Evolutionary conservation across 179 eudicot genomes (phyloP), one percentile per base, ranked within the genome.

Genomic region (Vitellaria paradoxa): DNA sequence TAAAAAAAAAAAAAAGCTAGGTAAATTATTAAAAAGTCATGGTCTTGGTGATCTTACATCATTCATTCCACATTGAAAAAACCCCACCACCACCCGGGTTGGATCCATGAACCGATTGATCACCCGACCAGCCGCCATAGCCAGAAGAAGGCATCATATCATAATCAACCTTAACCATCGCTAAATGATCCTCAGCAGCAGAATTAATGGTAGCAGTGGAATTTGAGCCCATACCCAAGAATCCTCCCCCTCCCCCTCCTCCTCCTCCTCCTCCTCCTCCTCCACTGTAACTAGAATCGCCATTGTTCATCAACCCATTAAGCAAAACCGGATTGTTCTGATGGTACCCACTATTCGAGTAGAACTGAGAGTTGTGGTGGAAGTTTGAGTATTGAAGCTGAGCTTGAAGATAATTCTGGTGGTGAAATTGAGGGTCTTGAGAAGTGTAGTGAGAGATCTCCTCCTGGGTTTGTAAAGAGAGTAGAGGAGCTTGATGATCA

Each of bases 281-380:
- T 59, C 83, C 97, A 85, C 91, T 85, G 7, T 90, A 80, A 72
- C 90, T 85, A 15, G 73, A 87, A 21, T 85, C 63, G 0, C 91
- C 92, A 91, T 86, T 77, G 80, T 81, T 82, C 97, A 93, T 89
- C 74, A 92, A 61, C 76, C 99, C 97, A 23, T 93, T 97, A 15
- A 90, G 80, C 88, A 87, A 81, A 52, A 75, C 84, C 15, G 91
- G 93, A 84, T 93, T 92, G 52, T 76, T 83, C 72, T 88, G 90
- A 40, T 77, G 76, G 57, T 88, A 91, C 37, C 37, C 37, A 30
- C 37, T 30, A 20, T 47, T 82, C 23, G 82, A 83, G 76, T 89
- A 85, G 77, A 82, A 53, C 57, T 80, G 86, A 13, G 75, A 8
- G 5, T 62, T 74, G 57, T 81, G 79, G 76, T 78, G 49, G 84